Base-by-base conservation (phyloP, 2,329 filamentous ascomycete genomes). In the Cordyceps farinosa region DNA sequence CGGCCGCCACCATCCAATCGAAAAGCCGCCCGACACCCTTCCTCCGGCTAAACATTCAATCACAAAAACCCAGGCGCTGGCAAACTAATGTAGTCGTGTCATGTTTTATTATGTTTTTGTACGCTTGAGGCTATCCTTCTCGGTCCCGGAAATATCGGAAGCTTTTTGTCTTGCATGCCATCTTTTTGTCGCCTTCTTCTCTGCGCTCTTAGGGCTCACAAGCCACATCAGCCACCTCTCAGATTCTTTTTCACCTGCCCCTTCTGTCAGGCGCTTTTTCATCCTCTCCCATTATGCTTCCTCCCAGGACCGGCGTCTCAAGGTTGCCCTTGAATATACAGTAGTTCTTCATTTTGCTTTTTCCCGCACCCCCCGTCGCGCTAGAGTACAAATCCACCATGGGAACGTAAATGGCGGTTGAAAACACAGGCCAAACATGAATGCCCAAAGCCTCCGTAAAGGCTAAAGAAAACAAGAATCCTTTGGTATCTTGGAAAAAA, bases 381-480 rank as follows among this genome's bases (percentile, higher is more conserved):
- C 51, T 62, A 62, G 52, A 62, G 44, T 62, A 62, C 60, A 62
- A 52, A 55, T n/a, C 52, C 42, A 62, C 60, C 60, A 62, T 56
- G 52, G 57, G 29, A 42, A 56, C 60, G 60, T 62, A 56, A 62
- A 62, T 56, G 44, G 52, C 34, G 51, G 45, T 36, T 50, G 50
- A 62, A 48, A 62, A 55, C 27, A 56, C 32, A 56, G 52, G 34
- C 42, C 42, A 30, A 62, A 62, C 52, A 62, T 56, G 42, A 62
- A 48, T 62, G 60, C 52, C 52, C 51, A 62, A 56, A 47, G 52
- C 51, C 60, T 56, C 44, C 36, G 30, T 30, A 17, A 47, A 62
- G 60, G 60, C 51, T 50, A 3, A 44, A 51, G 36, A 62, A 62
- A 55, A 62, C 60, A 62, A 62, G 52, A 56, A 62, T 55, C 44